Evolutionary conservation across 345 rosid genomes (phyloP).

Genomic region (Eucalyptus curtisii): DNA sequence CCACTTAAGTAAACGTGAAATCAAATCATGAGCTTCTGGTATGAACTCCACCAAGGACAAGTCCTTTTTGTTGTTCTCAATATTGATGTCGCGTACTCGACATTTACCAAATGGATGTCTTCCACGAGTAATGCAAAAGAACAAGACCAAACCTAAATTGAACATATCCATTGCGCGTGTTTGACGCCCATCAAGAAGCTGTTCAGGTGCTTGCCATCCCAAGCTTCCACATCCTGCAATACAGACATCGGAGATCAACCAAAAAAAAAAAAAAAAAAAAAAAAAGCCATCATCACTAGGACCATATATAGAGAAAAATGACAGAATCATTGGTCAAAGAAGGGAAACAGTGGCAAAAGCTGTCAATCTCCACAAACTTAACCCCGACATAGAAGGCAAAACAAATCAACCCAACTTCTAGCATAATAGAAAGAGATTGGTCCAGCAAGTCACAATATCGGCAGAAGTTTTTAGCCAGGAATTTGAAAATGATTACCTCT

Average conservation of each 20-base stretch:
- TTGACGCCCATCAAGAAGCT: conserved; percentile 74
- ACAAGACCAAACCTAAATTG: conserved; percentile 82
- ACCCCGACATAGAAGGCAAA: background rate
- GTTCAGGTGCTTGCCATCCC: conserved; percentile 99
- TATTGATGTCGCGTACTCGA: conserved; percentile 64
- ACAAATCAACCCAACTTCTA: background rate
- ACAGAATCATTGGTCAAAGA: background rate
- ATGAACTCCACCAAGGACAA: conserved; percentile 48
- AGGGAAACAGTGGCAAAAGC: background rate
- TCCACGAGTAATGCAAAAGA: conserved; percentile 68
- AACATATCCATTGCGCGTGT: conserved; percentile 80
- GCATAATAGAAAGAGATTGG: background rate
- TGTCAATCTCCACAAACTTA: background rate
- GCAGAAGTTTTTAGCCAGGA: background rate
- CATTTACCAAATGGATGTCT: conserved; percentile 76
- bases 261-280: background rate
- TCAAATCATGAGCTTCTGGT: conserved; percentile 69
- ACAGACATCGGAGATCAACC: background rate
- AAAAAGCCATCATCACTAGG: background rate
- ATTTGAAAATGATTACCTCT: background rate
- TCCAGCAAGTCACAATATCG: background rate
- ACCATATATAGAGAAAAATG: background rate
- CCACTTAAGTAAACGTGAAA: too few species aligned
- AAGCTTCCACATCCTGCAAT: conserved; percentile 85
- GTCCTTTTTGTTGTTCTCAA: conserved; percentile 49